A percentile compares a stretch with the other conserved stretches of the same genome.
phyloP scores from a whole-genome alignment of 495 filamentous ascomycete genomes.

The Neurospora sp. region DNA sequence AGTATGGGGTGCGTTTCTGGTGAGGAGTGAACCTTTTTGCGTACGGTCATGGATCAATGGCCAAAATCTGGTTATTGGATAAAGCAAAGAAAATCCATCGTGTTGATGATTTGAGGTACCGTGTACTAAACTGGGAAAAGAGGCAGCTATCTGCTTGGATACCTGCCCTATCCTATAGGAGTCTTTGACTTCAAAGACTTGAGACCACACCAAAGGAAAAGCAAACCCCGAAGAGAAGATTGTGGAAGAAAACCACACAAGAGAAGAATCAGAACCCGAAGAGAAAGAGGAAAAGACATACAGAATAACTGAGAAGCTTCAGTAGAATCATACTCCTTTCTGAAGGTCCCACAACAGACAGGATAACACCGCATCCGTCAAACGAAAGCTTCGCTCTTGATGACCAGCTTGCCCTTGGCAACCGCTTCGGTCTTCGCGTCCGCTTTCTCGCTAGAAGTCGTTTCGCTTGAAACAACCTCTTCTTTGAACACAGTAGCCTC shows the following conservation, averaged over 20 bases:
- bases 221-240: neutral
- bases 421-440: neutral
- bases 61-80: neutral
- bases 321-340: neutral
- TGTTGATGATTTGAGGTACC: neutral
- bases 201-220: neutral
- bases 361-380: neutral
- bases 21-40: neutral
- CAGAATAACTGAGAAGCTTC: neutral
- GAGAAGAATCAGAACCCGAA: neutral
- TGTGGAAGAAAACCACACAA: neutral
- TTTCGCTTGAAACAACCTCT: neutral
- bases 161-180: neutral
- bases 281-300: neutral
- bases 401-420: neutral
- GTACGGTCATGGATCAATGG: neutral
- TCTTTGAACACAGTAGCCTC: neutral
- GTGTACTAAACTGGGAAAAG: neutral
- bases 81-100: neutral
- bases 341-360: neutral
- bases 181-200: neutral
- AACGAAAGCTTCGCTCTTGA: neutral
- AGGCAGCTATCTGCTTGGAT: neutral
- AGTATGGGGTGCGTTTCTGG: neutral
- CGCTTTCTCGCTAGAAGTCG: neutral